Base-by-base conservation (phyloP, 805 yeast species). In the Cyberlindnera meyerae region DNA sequence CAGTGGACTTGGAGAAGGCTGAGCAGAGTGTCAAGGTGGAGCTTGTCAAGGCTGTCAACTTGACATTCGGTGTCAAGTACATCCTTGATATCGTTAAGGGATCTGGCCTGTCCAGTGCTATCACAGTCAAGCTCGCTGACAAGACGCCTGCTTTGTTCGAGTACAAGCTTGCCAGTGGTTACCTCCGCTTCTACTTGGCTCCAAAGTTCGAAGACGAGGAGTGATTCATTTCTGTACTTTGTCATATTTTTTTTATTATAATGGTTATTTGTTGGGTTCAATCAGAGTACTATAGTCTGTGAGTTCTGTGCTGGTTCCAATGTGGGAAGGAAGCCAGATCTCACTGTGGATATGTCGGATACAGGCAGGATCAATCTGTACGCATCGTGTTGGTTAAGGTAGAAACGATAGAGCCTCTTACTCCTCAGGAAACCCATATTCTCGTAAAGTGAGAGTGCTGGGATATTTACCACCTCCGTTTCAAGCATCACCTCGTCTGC, bases 131-230 rank as follows among this genome's bases (percentile, higher is more conserved):
- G 63, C 74, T 93, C 56, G 84, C 95, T 14, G 90, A 83, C 55
- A 87, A 84, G 58, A 80, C 93, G 12, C 98, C 98, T 24, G 95
- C 97, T 28, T 68, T 88, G 61, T 87, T 93, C 57, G 97, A 90
- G 67, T 93, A 82, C 68, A 82, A 82, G 63, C 71, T 93, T 58
- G 80, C 87, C 45, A 83, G 90, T 62, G 98, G 98, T 37, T 85
- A 86, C 65, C 71, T 93, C 61, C 82, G 96, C 61, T 93, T 84
- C 76, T 93, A 85, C 75, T 75, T 93, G 62, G 98, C 98, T 52
- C 98, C 98, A 42, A 90, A 93, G 73, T 87, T 93, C 60, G 96
- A 84, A 48, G 97, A 89, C 47, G 95, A 85, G 47, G 93, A 84
- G 29, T 45, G 33, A 37, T 11, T 18, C n/a, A 21, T 21, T 8